Evolutionary conservation across 2,329 filamentous ascomycete species (phyloP), one percentile per base, ranked within the genome.

Genomic region (Pyrenophora graminea): DNA sequence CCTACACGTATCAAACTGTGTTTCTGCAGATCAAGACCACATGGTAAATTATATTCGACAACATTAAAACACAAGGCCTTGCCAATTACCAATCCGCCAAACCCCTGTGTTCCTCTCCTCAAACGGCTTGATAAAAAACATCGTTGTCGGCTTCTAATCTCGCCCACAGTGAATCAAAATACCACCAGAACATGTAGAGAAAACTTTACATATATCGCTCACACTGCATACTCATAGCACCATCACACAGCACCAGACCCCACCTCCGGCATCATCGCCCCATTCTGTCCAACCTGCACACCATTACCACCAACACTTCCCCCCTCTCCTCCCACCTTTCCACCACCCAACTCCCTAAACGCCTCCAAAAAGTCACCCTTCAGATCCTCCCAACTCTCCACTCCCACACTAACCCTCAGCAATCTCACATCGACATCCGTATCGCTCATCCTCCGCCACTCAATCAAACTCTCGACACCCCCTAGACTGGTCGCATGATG

Each of bases 381-480:
- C 69, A 99, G 70, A 76, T 97, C 94, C 72, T 94, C 88, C 80
- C 89, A 88, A 39, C 82, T 84, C 78, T 99, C 94, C 27, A 97
- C 82, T 0, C 94, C 94, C 30, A 97, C 77, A 71, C 92, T 97
- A 25, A 99, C 77, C 44, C 94, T 79, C 73, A 97, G 67, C 70
- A 97, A 72, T 51, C 83, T 79, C 67, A 80, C 82, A 68, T 95
- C 90, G 33, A 95, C 86, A 1, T 72, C 79, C 3, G 74, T 65
- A 78, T 99, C 94, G 52, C 86, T 87, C 90, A 99, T 94, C 40
- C 88, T 84, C 52, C 94, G 82, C 94, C 94, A 99, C 81, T 99
- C 94, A 63, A 99, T 92, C 77, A 97, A 75, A 67, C 90, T 94
- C 82, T 97, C 94, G 8, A 97, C 91, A 4, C 94, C 93, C 2